Evolutionary conservation across 176 grass and related monocot species (phyloP).

Genomic region (Phoenix roebelenii): DNA sequence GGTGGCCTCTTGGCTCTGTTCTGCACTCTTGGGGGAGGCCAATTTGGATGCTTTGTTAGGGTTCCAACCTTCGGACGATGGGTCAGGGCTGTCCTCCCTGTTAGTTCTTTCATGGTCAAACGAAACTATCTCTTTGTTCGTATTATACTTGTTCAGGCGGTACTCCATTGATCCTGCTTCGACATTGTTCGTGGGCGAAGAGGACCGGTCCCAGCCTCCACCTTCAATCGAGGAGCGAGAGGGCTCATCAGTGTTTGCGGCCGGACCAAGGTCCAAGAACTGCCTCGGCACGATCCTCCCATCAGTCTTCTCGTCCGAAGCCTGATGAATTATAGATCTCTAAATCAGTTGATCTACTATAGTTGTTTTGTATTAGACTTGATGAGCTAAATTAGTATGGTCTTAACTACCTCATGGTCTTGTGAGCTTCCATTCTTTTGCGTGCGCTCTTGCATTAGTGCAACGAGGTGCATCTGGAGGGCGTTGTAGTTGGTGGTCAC

Average conservation of each 20-base stretch:
- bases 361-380: too few species aligned
- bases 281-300: constrained; percentile 38
- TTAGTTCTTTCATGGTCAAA: constrained; percentile 4
- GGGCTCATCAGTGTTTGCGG: constrained; percentile 25
- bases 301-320: constrained; percentile 1
- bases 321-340: constrained; percentile 6
- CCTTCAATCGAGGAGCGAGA: constrained; percentile 74
- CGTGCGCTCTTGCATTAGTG: constrained; percentile 49
- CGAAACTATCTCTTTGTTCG: constrained; percentile 25
- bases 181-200: constrained; percentile 15
- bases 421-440: constrained; percentile 7
- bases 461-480: constrained; percentile 69
- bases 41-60: not conserved
- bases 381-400: too few species aligned
- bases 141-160: too few species aligned
- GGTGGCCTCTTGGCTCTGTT: constrained; percentile 50
- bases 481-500: constrained; percentile 69
- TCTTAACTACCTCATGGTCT: constrained; percentile 14
- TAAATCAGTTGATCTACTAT: too few species aligned
- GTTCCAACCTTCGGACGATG: too few species aligned
- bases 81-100: constrained; percentile 25
- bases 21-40: constrained; percentile 27
- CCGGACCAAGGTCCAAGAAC: constrained; percentile 39
- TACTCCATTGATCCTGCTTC: too few species aligned
- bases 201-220: constrained; percentile 39